phyloP scores from a whole-genome alignment of 805 yeast genomes.

The Lipomyces sp. region DNA sequence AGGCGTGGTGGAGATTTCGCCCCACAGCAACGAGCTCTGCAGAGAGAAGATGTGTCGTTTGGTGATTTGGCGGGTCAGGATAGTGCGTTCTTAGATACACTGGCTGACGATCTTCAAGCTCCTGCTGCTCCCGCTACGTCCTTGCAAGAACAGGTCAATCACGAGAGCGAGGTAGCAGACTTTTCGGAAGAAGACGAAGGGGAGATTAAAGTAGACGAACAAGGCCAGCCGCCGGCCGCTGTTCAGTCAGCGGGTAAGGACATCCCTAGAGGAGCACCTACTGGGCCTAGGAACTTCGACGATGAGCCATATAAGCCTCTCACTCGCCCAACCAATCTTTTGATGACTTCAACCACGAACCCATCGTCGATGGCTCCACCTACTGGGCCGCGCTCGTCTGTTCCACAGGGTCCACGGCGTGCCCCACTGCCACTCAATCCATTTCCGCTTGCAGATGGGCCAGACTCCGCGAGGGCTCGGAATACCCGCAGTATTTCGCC shows the following conservation, averaged over 20 bases:
- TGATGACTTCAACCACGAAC: neutral
- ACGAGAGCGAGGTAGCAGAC: neutral
- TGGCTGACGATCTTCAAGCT: slow-evolving; percentile 1
- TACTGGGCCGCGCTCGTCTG: no score
- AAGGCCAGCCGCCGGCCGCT: neutral
- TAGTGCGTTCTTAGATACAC: slow-evolving; percentile 9
- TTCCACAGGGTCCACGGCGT: no score
- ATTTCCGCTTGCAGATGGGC: no score
- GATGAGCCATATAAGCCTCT: slow-evolving; percentile 28
- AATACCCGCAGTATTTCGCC: neutral
- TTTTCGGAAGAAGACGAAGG: neutral
- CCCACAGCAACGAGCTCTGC: no score
- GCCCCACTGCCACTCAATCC: no score
- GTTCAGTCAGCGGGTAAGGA: no score
- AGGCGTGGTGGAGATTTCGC: no score
- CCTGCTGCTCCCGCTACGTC: slow-evolving; percentile 3
- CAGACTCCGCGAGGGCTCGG: neutral
- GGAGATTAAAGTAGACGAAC: neutral
- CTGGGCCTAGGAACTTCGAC: slow-evolving; percentile 3
- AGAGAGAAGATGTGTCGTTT: slow-evolving; percentile 8
- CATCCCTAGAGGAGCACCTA: no score
- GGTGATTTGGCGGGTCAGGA: slow-evolving; percentile 26
- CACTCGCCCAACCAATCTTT: slow-evolving; percentile 16
- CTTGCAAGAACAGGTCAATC: neutral
- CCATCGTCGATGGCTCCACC: no score